Percentiles rank a stretch among this genome's conserved stretches.
Conservation (phyloP, 768 basidiomycete species). For the Amyloporia xantha region DNA sequence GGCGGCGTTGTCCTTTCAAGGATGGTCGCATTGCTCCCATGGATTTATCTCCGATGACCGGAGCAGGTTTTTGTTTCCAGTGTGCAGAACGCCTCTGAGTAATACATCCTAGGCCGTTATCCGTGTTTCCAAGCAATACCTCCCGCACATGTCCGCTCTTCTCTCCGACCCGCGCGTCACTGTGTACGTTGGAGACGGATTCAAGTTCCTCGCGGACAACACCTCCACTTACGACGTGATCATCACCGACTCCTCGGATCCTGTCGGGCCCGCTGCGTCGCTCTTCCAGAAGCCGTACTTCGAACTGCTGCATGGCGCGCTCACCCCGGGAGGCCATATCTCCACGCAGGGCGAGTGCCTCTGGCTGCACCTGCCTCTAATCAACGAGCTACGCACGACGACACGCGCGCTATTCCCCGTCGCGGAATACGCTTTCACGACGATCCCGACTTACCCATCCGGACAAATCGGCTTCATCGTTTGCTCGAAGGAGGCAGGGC, state of each 20-base stretch:
- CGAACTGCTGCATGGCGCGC: constrained; percentile 84
- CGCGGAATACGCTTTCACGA: constrained; percentile 89
- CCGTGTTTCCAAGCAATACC: constrained; percentile 86
- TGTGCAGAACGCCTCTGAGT: too few species aligned
- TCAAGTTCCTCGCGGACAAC: constrained; percentile 92
- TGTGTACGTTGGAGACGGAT: constrained; percentile 89
- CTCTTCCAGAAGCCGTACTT: constrained; percentile 98
- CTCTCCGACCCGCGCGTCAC: constrained; percentile 75
- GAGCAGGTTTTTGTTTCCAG: too few species aligned
- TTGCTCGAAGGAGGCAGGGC: constrained; percentile 67
- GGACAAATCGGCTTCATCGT: constrained; percentile 96
- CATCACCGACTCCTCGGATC: constrained; percentile 98
- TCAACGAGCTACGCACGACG: constrained; percentile 64
- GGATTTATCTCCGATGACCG: too few species aligned
- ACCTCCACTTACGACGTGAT: constrained; percentile 90
- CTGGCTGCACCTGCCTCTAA: constrained; percentile 90
- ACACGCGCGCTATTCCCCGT: constrained; percentile 72
- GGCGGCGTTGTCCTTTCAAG: too few species aligned
- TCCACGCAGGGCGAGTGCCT: constrained; percentile 94
- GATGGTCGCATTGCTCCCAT: too few species aligned
- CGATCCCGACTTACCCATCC: constrained; percentile 97
- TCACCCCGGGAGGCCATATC: constrained; percentile 85
- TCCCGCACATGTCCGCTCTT: constrained; percentile 89
- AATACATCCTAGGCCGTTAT: constrained; percentile 67
- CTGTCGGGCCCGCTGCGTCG: constrained; percentile 89